phyloP scores from a whole-genome alignment of 768 basidiomycete species.

The Amanita muscaria region DNA sequence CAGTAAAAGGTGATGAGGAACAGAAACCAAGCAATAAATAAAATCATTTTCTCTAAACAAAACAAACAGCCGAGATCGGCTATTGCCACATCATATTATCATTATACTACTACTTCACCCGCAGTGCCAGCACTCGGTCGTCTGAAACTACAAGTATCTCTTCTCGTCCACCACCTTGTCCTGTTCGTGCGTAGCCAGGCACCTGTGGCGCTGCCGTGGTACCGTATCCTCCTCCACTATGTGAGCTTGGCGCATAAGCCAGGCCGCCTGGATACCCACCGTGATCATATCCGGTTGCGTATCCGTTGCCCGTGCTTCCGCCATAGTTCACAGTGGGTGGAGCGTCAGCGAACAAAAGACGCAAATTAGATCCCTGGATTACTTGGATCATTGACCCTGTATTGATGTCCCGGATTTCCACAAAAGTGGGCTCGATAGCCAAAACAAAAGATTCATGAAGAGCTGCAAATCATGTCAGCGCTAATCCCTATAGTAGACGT shows the following conservation, averaged over 20 bases:
- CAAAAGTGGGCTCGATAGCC: conserved; percentile 93
- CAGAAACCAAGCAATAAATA: conserved; percentile 4
- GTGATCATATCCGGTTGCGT: conserved; percentile 4
- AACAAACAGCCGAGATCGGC: no score
- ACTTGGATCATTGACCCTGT: conserved; percentile 89
- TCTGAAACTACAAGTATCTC: conserved; percentile 90
- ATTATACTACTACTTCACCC: conserved; percentile 23
- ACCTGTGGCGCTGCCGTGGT: conserved; percentile 9
- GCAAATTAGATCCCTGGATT: conserved; percentile 86
- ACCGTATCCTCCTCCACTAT: conserved; percentile 27
- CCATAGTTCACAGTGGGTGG: conserved; percentile 77
- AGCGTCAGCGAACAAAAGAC: conserved; percentile 88
- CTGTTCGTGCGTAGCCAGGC: conserved; percentile 30
- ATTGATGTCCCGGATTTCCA: conserved; percentile 94
- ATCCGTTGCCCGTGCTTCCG: conserved; percentile 20
- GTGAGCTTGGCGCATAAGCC: conserved; percentile 9
- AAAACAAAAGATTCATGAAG: conserved; percentile 95
- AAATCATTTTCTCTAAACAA: no score
- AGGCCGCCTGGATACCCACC: conserved; percentile 3
- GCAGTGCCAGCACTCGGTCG: conserved; percentile 70
- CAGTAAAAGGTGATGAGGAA: conserved; percentile 13
- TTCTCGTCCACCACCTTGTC: conserved; percentile 52
- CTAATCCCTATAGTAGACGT: neutral
- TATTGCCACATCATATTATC: conserved; percentile 4
- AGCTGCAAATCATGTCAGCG: conserved; percentile 38